Conservation (phyloP, 129 eudicot species). For the Smallanthus sonchifolius region DNA sequence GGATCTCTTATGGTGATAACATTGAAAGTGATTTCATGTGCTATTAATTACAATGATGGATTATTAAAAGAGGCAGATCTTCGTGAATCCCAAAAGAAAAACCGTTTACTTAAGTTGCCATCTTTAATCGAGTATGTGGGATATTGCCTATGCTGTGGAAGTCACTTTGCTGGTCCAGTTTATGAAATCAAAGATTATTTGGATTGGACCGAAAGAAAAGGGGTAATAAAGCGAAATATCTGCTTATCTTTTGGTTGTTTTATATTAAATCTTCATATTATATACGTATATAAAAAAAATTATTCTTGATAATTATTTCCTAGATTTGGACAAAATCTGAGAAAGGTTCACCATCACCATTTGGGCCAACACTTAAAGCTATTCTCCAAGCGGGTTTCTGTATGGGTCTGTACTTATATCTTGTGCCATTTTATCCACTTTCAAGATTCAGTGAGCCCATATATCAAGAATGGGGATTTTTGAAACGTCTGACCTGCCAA, state of each 20-base stretch:
- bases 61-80: constrained; percentile 76
- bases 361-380: constrained; percentile 56
- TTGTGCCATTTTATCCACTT: constrained; percentile 66
- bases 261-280: neutral
- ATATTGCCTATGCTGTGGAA: constrained; percentile 94
- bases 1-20: constrained; percentile 98
- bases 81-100: constrained; percentile 89
- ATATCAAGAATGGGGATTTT: constrained; percentile 83
- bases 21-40: constrained; percentile 90
- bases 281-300: neutral
- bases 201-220: constrained; percentile 89
- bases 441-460: constrained; percentile 63
- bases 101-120: constrained; percentile 74
- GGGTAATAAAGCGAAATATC: constrained; percentile 39
- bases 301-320: constrained; percentile 1
- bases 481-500: constrained; percentile 60
- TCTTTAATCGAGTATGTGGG: constrained; percentile 78
- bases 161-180: constrained; percentile 99
- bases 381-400: constrained; percentile 83
- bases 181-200: constrained; percentile 89
- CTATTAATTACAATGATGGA: constrained; percentile 95
- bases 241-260: neutral
- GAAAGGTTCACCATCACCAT: constrained; percentile 61
- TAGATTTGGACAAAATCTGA: constrained; percentile 62
- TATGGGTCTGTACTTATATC: constrained; percentile 85